Evolutionary conservation across 441 rosid species (phyloP).

Genomic region (Geranium incanum): DNA sequence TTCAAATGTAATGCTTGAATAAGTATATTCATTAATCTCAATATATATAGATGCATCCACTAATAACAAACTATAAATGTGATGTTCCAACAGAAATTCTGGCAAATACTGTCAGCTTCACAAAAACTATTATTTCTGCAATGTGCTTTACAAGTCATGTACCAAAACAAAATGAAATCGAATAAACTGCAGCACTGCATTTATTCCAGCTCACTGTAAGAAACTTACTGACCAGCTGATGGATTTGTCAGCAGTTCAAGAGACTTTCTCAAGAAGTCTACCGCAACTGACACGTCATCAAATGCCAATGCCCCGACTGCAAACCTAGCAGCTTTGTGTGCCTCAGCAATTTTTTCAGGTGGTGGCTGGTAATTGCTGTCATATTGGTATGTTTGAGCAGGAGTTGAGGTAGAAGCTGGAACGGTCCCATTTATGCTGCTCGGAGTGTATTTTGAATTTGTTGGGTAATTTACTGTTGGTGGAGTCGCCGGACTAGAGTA

Average conservation of each 20-base stretch:
- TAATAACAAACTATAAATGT: not conserved
- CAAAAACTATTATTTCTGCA: conserved; percentile 12
- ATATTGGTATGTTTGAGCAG: conserved; percentile 45
- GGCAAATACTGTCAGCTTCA: too few species aligned
- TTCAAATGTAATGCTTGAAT: too few species aligned
- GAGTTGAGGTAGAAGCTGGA: conserved; percentile 34
- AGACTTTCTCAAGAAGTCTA: conserved; percentile 66
- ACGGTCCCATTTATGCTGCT: conserved; percentile 36
- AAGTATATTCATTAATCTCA: too few species aligned
- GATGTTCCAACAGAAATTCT: not conserved
- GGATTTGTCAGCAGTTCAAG: conserved; percentile 90
- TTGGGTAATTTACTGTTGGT: conserved; percentile 41
- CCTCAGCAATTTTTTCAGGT: conserved; percentile 79
- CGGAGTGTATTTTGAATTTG: conserved; percentile 46
- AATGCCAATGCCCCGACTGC: conserved; percentile 95
- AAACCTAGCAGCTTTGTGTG: conserved; percentile 91
- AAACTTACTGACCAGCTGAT: conserved; percentile 49
- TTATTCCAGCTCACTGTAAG: not conserved
- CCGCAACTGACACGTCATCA: conserved; percentile 76
- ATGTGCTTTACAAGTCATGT: conserved; percentile 26
- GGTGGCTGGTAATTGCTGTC: conserved; percentile 74
- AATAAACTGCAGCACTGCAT: not conserved
- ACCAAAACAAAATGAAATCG: not conserved
- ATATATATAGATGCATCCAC: not conserved
- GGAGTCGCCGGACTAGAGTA: conserved; percentile 51